Evolutionary conservation across 2,329 filamentous ascomycete genomes (phyloP).

Genomic region (Diaporthe sp.): DNA sequence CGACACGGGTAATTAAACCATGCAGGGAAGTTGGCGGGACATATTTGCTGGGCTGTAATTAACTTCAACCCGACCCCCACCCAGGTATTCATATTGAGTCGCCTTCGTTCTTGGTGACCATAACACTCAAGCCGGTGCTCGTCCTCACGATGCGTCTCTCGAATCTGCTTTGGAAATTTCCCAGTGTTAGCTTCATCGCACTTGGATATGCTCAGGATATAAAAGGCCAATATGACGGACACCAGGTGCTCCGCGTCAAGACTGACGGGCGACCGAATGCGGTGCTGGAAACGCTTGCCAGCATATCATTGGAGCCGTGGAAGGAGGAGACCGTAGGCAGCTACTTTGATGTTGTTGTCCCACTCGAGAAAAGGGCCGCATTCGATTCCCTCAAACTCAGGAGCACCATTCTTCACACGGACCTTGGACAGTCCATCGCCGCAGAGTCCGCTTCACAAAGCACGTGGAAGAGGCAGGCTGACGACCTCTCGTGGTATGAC

Average conservation of each 20-base stretch:
- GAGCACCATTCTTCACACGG: background rate
- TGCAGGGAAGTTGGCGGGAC: background rate
- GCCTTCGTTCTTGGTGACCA: background rate
- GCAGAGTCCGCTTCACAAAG: slow-evolving; percentile 1
- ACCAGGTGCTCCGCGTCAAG: background rate
- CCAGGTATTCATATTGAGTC: accelerated
- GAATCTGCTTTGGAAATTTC: background rate
- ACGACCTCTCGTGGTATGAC: background rate
- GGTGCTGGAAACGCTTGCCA: background rate
- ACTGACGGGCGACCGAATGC: background rate
- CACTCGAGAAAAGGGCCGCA: background rate
- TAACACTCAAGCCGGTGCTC: background rate
- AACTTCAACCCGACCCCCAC: background rate
- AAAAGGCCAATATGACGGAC: background rate
- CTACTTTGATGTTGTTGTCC: slow-evolving; percentile 9
- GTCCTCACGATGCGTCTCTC: background rate
- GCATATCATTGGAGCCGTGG: slow-evolving; percentile 10
- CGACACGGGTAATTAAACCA: background rate
- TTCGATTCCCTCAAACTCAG: slow-evolving; percentile 9
- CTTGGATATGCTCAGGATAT: background rate
- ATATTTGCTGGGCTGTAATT: background rate
- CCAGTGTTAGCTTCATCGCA: background rate
- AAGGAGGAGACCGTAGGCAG: slow-evolving; percentile 2
- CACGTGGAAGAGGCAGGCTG: slow-evolving; percentile 14
- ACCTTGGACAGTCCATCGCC: slow-evolving; percentile 1